Percentiles rank a stretch among this genome's conserved stretches.
Conservation (phyloP, 306 rosid genomes). For the Styphnolobium japonicum region DNA sequence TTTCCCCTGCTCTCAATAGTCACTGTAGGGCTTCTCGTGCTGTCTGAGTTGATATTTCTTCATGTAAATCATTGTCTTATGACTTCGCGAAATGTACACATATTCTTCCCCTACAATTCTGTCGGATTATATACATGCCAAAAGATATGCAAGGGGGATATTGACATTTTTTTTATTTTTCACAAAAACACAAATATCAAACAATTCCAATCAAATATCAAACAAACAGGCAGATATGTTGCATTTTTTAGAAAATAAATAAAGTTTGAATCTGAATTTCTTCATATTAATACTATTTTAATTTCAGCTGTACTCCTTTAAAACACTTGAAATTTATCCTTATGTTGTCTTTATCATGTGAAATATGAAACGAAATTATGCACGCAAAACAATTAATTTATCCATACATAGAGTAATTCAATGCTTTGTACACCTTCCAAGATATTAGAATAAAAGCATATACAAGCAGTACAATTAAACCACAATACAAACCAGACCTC, state of each 20-base stretch:
- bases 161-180: no score
- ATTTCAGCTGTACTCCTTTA: background rate
- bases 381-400: background rate
- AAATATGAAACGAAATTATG: background rate
- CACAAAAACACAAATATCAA: background rate
- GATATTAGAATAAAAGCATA: background rate
- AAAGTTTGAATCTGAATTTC: background rate
- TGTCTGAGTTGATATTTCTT: no score
- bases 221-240: background rate
- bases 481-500: conserved; percentile 50
- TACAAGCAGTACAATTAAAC: background rate
- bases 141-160: background rate
- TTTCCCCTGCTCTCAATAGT: no score
- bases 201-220: background rate
- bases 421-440: background rate
- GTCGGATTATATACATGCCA: no score
- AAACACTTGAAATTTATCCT: background rate
- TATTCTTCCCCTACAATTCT: no score
- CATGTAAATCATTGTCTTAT: no score
- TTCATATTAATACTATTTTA: background rate
- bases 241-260: background rate
- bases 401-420: background rate
- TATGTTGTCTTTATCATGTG: background rate
- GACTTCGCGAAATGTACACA: no score
- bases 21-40: no score